phyloP scores from a whole-genome alignment of 176 grass and related monocot genomes.

The Echinochloa phyllopogon region DNA sequence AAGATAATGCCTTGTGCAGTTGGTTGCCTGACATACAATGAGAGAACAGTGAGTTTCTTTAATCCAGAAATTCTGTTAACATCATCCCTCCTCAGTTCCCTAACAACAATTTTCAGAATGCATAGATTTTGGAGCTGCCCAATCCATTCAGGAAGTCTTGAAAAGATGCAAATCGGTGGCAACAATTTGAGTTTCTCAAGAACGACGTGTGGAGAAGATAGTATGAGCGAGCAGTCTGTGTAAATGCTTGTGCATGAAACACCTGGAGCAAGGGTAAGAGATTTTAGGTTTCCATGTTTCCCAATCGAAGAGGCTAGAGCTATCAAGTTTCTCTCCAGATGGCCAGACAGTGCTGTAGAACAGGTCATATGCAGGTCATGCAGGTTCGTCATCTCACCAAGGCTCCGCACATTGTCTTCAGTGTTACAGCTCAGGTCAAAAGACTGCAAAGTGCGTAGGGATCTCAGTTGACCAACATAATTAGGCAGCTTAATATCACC shows the following conservation, averaged over 20 bases:
- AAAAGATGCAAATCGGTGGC: slow-evolving; percentile 17
- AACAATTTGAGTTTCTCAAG: slow-evolving; percentile 25
- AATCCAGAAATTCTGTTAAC: not conserved
- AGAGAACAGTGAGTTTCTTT: not conserved
- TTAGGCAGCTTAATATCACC: not conserved
- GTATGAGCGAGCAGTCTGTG: not conserved
- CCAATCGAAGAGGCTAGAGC: not conserved
- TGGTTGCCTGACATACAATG: not conserved
- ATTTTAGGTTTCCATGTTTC: not conserved
- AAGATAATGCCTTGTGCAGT: not conserved
- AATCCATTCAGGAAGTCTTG: slow-evolving; percentile 22
- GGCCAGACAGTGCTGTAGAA: not conserved
- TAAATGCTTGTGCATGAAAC: not conserved
- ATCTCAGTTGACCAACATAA: not conserved
- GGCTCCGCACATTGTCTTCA: not conserved
- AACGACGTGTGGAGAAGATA: not conserved
- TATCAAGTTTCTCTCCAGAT: not conserved
- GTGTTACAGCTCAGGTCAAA: slow-evolving; percentile 17
- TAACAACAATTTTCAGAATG: slow-evolving; percentile 30
- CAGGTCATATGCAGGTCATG: not conserved
- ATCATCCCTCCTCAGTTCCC: not conserved
- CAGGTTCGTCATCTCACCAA: not conserved
- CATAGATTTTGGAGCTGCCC: not conserved
- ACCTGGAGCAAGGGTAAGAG: not conserved
- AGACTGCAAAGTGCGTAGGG: not conserved